These are phyloP conservation scores for Teunomyces atbi DNA, from an alignment of 805 yeast genomes.

Conservation along the genomic window DNA sequence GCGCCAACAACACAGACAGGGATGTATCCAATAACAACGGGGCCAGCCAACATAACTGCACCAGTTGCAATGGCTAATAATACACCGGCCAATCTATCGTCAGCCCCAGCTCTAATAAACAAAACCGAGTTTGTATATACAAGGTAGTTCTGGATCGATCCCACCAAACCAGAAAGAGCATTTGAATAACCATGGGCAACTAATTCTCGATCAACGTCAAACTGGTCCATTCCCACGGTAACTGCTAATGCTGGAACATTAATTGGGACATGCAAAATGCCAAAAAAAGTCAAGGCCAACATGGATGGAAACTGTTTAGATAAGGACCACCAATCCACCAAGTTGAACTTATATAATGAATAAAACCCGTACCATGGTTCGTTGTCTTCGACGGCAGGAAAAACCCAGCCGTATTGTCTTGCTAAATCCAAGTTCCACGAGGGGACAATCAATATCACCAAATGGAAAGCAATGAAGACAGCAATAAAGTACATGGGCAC, in stretches of 20 bases:
- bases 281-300: slow-evolving; percentile 94
- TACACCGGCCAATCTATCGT: slow-evolving; percentile 84
- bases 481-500: slow-evolving; percentile 78
- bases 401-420: slow-evolving; percentile 82
- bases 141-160: slow-evolving; percentile 90
- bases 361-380: slow-evolving; percentile 94
- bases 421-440: slow-evolving; percentile 58
- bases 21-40: slow-evolving; percentile 86
- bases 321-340: slow-evolving; percentile 75
- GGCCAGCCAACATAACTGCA: slow-evolving; percentile 82
- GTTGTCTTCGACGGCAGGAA: slow-evolving; percentile 57
- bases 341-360: slow-evolving; percentile 60
- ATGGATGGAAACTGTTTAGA: slow-evolving; percentile 79
- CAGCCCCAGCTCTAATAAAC: slow-evolving; percentile 94
- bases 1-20: slow-evolving; percentile 97
- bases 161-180: slow-evolving; percentile 74
- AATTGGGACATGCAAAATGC: slow-evolving; percentile 93
- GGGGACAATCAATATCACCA: slow-evolving; percentile 64
- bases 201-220: slow-evolving; percentile 89
- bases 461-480: slow-evolving; percentile 69
- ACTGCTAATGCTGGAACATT: slow-evolving; percentile 97
- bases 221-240: slow-evolving; percentile 77
- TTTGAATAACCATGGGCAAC: slow-evolving; percentile 95
- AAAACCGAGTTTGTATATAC: slow-evolving; percentile 93
- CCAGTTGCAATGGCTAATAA: slow-evolving; percentile 81